These are phyloP conservation scores for Ceratobasidium sp. DNA, from an alignment of 1,284 basidiomycete species.

Conservation along the genomic window DNA sequence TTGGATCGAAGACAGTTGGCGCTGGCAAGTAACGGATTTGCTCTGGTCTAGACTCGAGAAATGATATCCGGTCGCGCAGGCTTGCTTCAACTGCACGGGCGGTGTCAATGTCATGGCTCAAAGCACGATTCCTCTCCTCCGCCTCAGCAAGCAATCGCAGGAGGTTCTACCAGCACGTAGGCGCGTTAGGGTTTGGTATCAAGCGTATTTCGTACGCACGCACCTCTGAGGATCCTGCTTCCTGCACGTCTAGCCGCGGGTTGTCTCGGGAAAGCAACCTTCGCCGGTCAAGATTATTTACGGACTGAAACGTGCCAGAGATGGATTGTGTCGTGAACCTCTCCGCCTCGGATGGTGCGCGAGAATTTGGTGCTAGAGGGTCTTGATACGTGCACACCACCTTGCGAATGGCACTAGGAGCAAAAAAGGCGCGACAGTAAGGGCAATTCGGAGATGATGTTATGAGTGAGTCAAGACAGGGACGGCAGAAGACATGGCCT, in stretches of 20 bases:
- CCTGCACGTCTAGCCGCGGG: neutral
- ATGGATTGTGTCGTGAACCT: constrained; percentile 17
- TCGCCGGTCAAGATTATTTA: neutral
- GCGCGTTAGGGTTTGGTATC: no score
- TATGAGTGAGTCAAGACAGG: constrained; percentile 11
- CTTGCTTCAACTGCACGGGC: neutral
- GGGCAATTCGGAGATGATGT: constrained; percentile 12
- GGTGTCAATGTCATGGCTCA: neutral
- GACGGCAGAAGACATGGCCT: constrained; percentile 34
- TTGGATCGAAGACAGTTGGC: no score
- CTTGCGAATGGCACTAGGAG: neutral
- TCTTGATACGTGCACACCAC: neutral
- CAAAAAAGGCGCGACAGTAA: constrained; percentile 6
- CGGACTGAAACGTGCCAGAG: neutral
- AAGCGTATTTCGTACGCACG: neutral
- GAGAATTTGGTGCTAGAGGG: neutral
- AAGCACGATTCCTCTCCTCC: neutral
- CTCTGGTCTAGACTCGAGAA: neutral
- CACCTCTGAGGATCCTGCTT: constrained; percentile 6
- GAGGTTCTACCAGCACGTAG: neutral
- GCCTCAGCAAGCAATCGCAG: neutral
- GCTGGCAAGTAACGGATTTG: no score
- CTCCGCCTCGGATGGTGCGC: neutral
- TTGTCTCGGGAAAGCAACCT: neutral
- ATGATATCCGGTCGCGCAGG: neutral